Evolutionary conservation across 257 asterid genomes (phyloP), one percentile per base, ranked within the genome.

Genomic region (Solanum neorickii): DNA sequence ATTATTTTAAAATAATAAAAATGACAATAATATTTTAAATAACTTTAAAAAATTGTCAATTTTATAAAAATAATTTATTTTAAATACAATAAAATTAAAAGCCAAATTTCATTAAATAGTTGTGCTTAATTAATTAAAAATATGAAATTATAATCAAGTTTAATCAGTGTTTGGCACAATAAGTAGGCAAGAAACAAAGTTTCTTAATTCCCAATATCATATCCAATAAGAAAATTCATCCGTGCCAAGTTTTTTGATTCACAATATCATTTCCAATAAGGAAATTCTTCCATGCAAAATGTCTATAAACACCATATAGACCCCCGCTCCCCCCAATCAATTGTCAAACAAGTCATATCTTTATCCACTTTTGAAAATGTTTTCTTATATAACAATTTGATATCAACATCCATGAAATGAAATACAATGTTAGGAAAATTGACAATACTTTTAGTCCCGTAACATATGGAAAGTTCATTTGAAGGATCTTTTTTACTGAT

Each of bases 361-460:
- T 39, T 39, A 39, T 69, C 5, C 39, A 93, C 91, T 89, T 91
- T 89, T 46, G 92, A 18, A 82, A 95, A 95, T 1, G 89, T 73
- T 7, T 78, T 91, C 7, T 15, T 70, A 27, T 78, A 27, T 2
- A 89, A 78, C 91, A 95, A 47, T 25, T 46, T 89, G 23, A 94
- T 7, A 27, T 95, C 94, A 0, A 93, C 96, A 3, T 90, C 92
- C 7, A 44, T 62, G 73, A 95, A 94, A 86, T 93, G 95, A 2
- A 87, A 88, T 0, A 88, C 83, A 2, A 94, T 31, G 0, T 86
- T 27, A 0, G 98, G 96, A 2, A 91, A 21, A 1, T 49, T 14
- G 6, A 91, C 89, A 0, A 74, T 41, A 6, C 14, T 3, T 25
- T 16, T 5, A 3, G 80, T 18, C 80, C 37, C 8, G 18, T 90